Conservation (phyloP, 1,284 basidiomycete species). For the Schizophyllum amplum region DNA sequence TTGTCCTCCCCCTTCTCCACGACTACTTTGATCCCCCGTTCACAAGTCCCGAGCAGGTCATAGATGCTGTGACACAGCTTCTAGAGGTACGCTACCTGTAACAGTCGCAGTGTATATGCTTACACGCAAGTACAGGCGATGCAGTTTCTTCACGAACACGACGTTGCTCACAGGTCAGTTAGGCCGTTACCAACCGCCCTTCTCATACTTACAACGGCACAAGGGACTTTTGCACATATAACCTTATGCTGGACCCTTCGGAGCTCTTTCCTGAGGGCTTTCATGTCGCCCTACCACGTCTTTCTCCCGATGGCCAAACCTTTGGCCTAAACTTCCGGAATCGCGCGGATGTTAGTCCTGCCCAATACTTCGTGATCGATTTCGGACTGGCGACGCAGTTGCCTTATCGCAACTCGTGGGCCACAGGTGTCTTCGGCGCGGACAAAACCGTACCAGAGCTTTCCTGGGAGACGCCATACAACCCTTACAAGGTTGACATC, state of each 20-base stretch:
- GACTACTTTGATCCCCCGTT: not conserved
- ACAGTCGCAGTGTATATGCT: not conserved
- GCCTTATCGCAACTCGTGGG: too few relatives aligned
- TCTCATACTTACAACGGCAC: not conserved
- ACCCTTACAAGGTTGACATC: constrained; percentile 15
- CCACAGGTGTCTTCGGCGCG: constrained; percentile 6
- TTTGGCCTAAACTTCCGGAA: not conserved
- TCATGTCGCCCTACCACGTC: not conserved
- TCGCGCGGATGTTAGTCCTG: not conserved
- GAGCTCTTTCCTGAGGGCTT: not conserved
- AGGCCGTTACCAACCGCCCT: too few relatives aligned
- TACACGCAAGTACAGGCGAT: not conserved
- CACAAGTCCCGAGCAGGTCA: not conserved
- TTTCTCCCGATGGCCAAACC: too few relatives aligned
- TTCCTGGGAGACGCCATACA: constrained; percentile 6
- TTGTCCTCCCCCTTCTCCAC: constrained; percentile 1
- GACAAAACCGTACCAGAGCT: constrained; percentile 15
- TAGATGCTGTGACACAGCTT: not conserved
- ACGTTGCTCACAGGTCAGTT: not conserved
- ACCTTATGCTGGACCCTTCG: constrained; percentile 4
- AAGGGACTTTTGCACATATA: not conserved
- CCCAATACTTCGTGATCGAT: constrained; percentile 1
- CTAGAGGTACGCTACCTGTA: not conserved
- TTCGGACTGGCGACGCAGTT: not conserved
- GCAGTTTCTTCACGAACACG: not conserved